A percentile compares a stretch with the other conserved stretches of the same genome.
phyloP scores from a whole-genome alignment of 2,329 filamentous ascomycete species.

The Chalaropsis thielavioides region DNA sequence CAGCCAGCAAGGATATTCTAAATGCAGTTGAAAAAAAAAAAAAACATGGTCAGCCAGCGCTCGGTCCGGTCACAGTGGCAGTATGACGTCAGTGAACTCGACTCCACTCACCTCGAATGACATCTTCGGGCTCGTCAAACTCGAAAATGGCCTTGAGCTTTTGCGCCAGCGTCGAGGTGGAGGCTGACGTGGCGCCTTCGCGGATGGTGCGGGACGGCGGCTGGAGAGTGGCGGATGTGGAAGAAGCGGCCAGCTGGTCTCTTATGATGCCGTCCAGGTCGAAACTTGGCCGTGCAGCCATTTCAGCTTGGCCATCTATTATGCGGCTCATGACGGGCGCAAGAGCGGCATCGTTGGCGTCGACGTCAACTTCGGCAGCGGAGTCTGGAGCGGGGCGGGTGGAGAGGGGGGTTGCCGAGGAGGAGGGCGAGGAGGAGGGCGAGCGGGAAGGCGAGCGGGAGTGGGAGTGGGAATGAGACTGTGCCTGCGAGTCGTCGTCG shows the following conservation, averaged over 20 bases:
- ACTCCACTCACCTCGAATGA: slow-evolving; percentile 50
- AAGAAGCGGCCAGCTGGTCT: background rate
- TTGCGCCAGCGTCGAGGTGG: slow-evolving; percentile 46
- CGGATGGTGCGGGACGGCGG: background rate
- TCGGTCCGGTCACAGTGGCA: too few relatives aligned
- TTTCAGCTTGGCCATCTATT: slow-evolving; percentile 54
- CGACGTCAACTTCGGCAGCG: slow-evolving; percentile 19
- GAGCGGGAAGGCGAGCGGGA: background rate
- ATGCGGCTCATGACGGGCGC: slow-evolving; percentile 65
- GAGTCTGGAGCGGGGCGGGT: background rate
- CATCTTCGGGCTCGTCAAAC: slow-evolving; percentile 67
- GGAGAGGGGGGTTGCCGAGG: background rate
- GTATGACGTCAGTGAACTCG: slow-evolving; percentile 13
- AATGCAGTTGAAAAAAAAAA: too few relatives aligned
- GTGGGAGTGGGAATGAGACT: background rate
- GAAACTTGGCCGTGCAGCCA: slow-evolving; percentile 44
- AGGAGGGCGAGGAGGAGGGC: background rate
- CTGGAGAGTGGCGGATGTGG: background rate
- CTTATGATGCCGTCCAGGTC: slow-evolving; percentile 34
- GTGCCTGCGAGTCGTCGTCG: background rate
- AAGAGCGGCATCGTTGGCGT: slow-evolving; percentile 24
- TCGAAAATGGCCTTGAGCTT: slow-evolving; percentile 73
- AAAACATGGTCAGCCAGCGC: too few relatives aligned
- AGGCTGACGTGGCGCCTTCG: background rate
- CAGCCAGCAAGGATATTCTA: slow-evolving; percentile 87